Conservation (phyloP, 2,329 filamentous ascomycete species). For the Fusarium brachygibbosum region DNA sequence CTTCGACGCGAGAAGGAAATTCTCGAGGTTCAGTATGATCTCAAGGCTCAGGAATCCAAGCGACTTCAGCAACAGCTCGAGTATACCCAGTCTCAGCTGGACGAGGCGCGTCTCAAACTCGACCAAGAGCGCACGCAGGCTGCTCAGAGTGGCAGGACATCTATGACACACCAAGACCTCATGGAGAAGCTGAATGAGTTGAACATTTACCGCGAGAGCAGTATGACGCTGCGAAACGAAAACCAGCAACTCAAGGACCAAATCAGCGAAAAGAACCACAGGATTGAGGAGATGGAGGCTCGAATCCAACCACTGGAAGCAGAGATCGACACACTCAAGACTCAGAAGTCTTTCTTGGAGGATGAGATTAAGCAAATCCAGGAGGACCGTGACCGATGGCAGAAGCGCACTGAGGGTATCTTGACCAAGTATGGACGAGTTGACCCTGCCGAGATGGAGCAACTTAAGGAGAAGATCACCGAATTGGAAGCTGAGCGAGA, state of each 20-base stretch:
- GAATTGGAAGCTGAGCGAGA: constrained; percentile 75
- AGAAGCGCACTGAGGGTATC: constrained; percentile 95
- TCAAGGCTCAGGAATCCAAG: constrained; percentile 89
- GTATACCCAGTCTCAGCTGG: constrained; percentile 87
- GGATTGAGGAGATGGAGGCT: constrained; percentile 79
- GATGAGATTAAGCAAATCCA: constrained; percentile 91
- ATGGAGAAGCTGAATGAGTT: constrained; percentile 96
- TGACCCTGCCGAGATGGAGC: constrained; percentile 92
- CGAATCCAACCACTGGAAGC: constrained; percentile 86
- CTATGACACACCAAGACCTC: constrained; percentile 86
- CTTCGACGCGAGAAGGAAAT: constrained; percentile 97
- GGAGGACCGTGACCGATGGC: constrained; percentile 93
- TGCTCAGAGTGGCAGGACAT: constrained; percentile 78
- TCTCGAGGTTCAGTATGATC: constrained; percentile 93
- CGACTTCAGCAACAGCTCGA: constrained; percentile 91
- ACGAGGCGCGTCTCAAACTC: constrained; percentile 88
- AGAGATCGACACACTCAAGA: constrained; percentile 85
- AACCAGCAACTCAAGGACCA: constrained; percentile 82
- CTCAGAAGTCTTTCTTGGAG: constrained; percentile 82
- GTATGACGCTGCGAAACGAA: constrained; percentile 89
- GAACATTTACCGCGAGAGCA: constrained; percentile 96
- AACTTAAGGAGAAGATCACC: constrained; percentile 83
- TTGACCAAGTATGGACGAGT: constrained; percentile 96
- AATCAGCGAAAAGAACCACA: constrained; percentile 79
- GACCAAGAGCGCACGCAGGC: constrained; percentile 87